Base-by-base conservation (phyloP, 129 eudicot genomes). In the Smallanthus sonchifolius region DNA sequence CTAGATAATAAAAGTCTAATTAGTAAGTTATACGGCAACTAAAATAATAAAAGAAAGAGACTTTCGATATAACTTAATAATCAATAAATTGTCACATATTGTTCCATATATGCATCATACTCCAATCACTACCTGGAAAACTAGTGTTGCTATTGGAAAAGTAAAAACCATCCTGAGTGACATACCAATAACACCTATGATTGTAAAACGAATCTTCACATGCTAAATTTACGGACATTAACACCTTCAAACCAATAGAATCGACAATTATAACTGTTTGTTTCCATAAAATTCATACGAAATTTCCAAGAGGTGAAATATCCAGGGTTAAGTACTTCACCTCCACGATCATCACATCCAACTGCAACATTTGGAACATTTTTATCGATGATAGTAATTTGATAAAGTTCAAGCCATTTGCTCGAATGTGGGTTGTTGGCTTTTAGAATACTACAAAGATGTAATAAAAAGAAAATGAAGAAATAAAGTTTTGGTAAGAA, bases 371-470 rank as follows among this genome's bases (percentile, higher is more conserved):
- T 6, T 32, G 61, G 47, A 44, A 62, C 44, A 16, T 45, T 10
- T 40, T n/a, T 17, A 34, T 74, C n/a, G 5, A 47, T 42, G 61
- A 74, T 74, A 19, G 59, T 42, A 17, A 74, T 13, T 62, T 59
- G 34, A 10, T 61, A 74, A 16, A 44, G 56, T 74, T 74, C 17
- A 24, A 74, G 44, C 70, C 47, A 61, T 74, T 74, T 74, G 62
- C 47, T 74, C 9, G 61, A 61, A 9, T 20, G 36, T 4, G 34
- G 60, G 24, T 16, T 60, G 7, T 8, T 48, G 39, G 44, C 40
- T 70, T 70, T 36, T 13, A 60, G 42, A 60, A 5, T 30, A 14
- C 8, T 14, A 13, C 20, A 16, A 3, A 66, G 16, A 42, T 66
- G 36, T 4, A 66, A 40, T 15, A 43, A 10, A 19, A 66, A 43